Evolutionary conservation across 2,329 filamentous ascomycete genomes (phyloP).

Genomic region (Neofusicoccum umdonicola): DNA sequence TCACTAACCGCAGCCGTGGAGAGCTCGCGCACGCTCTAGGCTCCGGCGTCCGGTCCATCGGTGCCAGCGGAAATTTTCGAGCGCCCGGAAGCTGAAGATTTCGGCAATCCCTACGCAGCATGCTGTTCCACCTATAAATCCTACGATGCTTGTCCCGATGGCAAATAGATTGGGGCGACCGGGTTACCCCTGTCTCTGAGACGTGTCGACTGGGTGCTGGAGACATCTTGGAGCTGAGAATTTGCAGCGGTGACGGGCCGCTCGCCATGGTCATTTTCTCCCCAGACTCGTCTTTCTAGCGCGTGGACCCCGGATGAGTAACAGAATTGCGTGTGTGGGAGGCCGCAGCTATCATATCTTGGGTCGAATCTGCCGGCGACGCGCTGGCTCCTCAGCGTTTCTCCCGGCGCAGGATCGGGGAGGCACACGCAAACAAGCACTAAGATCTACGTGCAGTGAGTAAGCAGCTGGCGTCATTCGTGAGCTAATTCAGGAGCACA

Average conservation of each 20-base stretch:
- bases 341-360: not conserved
- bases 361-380: not conserved
- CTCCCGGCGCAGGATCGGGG: not conserved
- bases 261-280: not conserved
- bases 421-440: not conserved
- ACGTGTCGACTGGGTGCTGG: not conserved
- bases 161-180: conserved; percentile 3
- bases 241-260: not conserved
- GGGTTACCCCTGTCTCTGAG: not conserved
- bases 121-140: conserved; percentile 4
- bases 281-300: not conserved
- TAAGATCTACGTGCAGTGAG: not conserved
- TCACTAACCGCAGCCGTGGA: not conserved
- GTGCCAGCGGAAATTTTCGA: not conserved
- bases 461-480: not conserved
- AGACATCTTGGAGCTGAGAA: not conserved
- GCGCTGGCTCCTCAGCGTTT: not conserved
- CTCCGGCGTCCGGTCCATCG: not conserved
- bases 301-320: not conserved
- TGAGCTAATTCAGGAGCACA: not conserved
- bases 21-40: not conserved
- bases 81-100: not conserved
- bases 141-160: not conserved
- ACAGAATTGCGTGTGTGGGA: not conserved
- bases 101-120: not conserved